Percentiles rank a stretch among this genome's conserved stretches.
Conservation (phyloP, 345 rosid genomes). For the Carallia pectinifolia region DNA sequence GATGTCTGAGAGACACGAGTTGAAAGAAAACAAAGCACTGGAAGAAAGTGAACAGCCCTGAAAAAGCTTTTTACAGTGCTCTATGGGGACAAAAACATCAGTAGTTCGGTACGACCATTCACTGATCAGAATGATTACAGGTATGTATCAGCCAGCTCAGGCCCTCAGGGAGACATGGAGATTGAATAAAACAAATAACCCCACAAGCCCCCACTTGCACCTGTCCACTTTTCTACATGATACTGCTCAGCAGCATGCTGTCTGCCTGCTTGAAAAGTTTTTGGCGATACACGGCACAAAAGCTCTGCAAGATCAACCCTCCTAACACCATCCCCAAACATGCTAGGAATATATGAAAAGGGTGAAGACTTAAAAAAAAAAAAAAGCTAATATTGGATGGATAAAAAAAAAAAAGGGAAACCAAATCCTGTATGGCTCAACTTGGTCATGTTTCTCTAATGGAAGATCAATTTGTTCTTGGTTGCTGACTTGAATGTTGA, state of each 20-base stretch:
- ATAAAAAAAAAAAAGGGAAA: neutral
- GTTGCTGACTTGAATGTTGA: conserved; percentile 35
- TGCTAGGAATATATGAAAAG: neutral
- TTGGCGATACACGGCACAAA: conserved; percentile 10
- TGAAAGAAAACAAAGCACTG: neutral
- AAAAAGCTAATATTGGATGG: neutral
- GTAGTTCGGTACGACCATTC: conserved; percentile 18
- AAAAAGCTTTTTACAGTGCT: conserved; percentile 20
- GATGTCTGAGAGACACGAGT: conserved; percentile 8
- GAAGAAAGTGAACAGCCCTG: neutral
- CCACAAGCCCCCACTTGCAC: conserved; percentile 38
- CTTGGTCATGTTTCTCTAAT: conserved; percentile 17
- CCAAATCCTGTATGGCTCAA: neutral
- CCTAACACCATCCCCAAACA: conserved; percentile 6
- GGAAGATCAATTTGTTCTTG: conserved; percentile 19
- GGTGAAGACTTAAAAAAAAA: neutral
- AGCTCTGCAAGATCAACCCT: conserved; percentile 21
- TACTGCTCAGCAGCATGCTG: conserved; percentile 25
- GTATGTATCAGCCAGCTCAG: conserved; percentile 34
- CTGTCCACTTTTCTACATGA: conserved; percentile 20
- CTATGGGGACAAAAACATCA: conserved; percentile 20
- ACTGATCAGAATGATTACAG: conserved; percentile 38
- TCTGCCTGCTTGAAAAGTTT: conserved; percentile 15
- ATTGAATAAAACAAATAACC: conserved; percentile 36
- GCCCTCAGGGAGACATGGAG: conserved; percentile 43